Base-by-base conservation (phyloP, 2,329 filamentous ascomycete genomes). In the Talaromyces sp. region DNA sequence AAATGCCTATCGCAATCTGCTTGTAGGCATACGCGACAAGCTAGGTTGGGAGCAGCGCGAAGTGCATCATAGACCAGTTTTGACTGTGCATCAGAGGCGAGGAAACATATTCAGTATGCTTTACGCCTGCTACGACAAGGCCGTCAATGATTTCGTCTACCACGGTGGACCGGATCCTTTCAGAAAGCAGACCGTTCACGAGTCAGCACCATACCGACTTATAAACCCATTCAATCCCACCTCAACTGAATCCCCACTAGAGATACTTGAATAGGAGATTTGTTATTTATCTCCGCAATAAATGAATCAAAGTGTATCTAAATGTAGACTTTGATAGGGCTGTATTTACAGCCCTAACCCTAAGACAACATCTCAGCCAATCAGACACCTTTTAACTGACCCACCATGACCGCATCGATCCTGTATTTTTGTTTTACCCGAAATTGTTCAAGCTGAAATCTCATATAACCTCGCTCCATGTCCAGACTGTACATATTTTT, bases 1-100 rank as follows among this genome's bases (percentile, higher is more conserved):
- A 33, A 52, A 66, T 39, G 54, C 2, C 27, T 69, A 66, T 47
- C 19, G 67, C 43, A 56, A 66, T 10, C 56, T 75, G 4, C 37
- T 63, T 10, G 47, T 43, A 3, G 22, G 22, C 22, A 63, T 63
- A 41, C 60, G 48, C 19, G 48, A 63, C 11, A 63, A 4, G 14
- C 60, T 63, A 19, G 22, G 39, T 37, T 31, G 48, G 48, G 10
- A 6, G 7, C n/a, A 63, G 50, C 35, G 60, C 48, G 24, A 2
- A 24, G 48, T 24, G 24, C 9, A 16, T 48, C 24, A 60, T 35
- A 33, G 43, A 11, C 43, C 58, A 19, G 39, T 60, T 9, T 60
- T 60, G 24, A 60, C 39, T 33, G 14, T 37, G 27, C 58, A 47
- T 31, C 27, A 45, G 8, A 60, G 16, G 33, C 13, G 43, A 41